Evolutionary conservation across 129 eudicot genomes (phyloP).

Genomic region (Escallonia herrerae): DNA sequence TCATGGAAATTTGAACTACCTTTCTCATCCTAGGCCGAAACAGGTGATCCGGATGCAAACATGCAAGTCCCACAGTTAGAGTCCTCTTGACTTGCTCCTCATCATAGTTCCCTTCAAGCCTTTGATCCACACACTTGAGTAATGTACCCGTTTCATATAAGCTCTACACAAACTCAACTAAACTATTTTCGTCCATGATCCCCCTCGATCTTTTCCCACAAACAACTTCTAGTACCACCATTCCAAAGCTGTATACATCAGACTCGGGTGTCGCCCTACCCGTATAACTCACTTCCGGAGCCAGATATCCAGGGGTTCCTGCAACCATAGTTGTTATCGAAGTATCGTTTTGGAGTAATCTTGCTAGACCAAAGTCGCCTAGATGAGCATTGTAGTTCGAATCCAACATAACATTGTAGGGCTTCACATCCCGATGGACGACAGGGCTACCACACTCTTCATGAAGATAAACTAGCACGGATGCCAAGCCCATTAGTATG

Average conservation of each 20-base stretch:
- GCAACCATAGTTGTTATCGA: slow-evolving; percentile 64
- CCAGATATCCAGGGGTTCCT: slow-evolving; percentile 64
- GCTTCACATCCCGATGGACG: slow-evolving; percentile 75
- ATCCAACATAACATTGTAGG: slow-evolving; percentile 70
- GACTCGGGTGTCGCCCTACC: slow-evolving; percentile 66
- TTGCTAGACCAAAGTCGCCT: slow-evolving; percentile 71
- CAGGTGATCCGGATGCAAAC: slow-evolving; percentile 52
- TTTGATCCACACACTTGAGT: slow-evolving; percentile 37
- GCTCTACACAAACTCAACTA: slow-evolving; percentile 51
- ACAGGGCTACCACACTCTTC: slow-evolving; percentile 64
- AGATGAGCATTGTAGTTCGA: slow-evolving; percentile 52
- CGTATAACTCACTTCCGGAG: slow-evolving; percentile 69
- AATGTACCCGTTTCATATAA: slow-evolving; percentile 34
- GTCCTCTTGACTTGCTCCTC: slow-evolving; percentile 43
- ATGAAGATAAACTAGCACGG: slow-evolving; percentile 61
- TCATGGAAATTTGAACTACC: slow-evolving; percentile 50
- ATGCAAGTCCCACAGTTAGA: slow-evolving; percentile 51
- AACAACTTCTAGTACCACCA: slow-evolving; percentile 62
- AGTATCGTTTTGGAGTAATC: slow-evolving; percentile 44
- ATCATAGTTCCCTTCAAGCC: slow-evolving; percentile 25
- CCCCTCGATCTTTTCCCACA: slow-evolving; percentile 67
- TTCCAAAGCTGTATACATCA: slow-evolving; percentile 70
- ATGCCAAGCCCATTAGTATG: slow-evolving; percentile 51
- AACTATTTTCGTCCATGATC: slow-evolving; percentile 48
- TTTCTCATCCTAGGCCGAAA: slow-evolving; percentile 58